Evolutionary conservation across 2,329 filamentous ascomycete species (phyloP), one percentile per base, ranked within the genome.

Genomic region (Beauveria medogensis): DNA sequence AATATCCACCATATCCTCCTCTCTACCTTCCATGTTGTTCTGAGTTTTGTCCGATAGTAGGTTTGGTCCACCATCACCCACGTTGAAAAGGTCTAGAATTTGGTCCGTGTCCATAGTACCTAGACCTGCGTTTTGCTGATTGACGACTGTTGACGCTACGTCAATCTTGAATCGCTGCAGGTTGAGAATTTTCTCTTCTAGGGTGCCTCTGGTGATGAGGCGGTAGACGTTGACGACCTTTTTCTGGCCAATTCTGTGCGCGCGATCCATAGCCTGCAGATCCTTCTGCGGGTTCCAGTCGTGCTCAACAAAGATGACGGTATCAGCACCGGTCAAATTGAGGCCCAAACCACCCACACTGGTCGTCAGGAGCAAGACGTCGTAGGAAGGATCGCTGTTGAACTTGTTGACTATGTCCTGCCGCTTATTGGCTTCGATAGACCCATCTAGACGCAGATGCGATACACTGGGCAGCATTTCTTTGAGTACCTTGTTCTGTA

Each of bases 221-320:
- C 94, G 91, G 75, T 99, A 99, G 18, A 99, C 94, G 70, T 99
- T 99, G 67, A 99, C 94, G 43, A 97, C 94, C 83, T 97, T 99
- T 85, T 99, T 99, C 78, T 99, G 94, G 2, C 94, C 94, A 69
- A 99, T 97, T 67, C 94, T 88, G 80, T 99, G 94, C 9, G 94
- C 94, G 63, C 94, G 91, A 72, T 99, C 94, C 94, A 99, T 99
- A 66, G 94, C 94, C 72, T 99, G 94, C 67, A 99, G 85, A 75
- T 99, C 94, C 74, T 96, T 96, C 72, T 99, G 94, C 37, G 94
- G 94, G 72, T 99, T 99, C 94, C 94, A 99, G 74, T 99, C 94
- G 74, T 99, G 95, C 75, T 99, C 94, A 34, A 99, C 95, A 69
- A 99, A 99, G 68, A 99, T 99, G 73, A 99, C 94, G 0, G 94